Evolutionary conservation across 1,139 yeast species (phyloP), one percentile per base, ranked within the genome.

Genomic region (Pichia sp.): DNA sequence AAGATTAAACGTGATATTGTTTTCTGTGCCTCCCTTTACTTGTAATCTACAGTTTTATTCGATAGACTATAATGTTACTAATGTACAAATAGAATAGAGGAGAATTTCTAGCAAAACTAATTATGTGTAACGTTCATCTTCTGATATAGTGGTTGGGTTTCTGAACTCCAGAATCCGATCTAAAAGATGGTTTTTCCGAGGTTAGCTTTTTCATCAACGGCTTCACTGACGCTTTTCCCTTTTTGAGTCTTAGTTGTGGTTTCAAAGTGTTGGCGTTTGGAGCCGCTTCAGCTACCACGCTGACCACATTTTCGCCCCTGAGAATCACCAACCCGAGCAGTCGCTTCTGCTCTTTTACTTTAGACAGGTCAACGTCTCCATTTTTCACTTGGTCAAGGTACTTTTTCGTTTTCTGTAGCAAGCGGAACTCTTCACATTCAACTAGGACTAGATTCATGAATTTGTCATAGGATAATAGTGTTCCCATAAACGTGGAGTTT

Each of bases 1-100:
- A 81, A 82, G 70, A 93, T 93, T 69, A 93, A 93, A 72, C 82
- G 99, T 65, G 99, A 93, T 70, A 93, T 93, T 63, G 98, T 95
- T 0, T 95, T 95, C 72, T 95, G 98, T 70, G 97, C 99, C 4
- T 89, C 97, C 57, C 78, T 95, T 60, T 93, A 95, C 70, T 75
- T 93, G 32, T 56, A 50, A 32, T 26, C 15, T 13, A 34, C 15
- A 19, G n/a, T n/a, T 15, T 50, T 45, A 34, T 15, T 15, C 34
- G 38, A 46, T 8, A 36, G 50, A 31, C 13, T 47, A 30, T 2
- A 38, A 23, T 48, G 13, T 19, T 42, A 42, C 45, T 41, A 41
- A 30, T 48, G 19, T 29, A 38, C 31, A 10, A 36, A 23, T 15
- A 31, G 36, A 40, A 23, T 13, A 40, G 23, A 30, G 23, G 13